These are phyloP conservation scores for Penicillium corylophilum DNA, from an alignment of 2,329 filamentous ascomycete genomes.

Conservation along the genomic window DNA sequence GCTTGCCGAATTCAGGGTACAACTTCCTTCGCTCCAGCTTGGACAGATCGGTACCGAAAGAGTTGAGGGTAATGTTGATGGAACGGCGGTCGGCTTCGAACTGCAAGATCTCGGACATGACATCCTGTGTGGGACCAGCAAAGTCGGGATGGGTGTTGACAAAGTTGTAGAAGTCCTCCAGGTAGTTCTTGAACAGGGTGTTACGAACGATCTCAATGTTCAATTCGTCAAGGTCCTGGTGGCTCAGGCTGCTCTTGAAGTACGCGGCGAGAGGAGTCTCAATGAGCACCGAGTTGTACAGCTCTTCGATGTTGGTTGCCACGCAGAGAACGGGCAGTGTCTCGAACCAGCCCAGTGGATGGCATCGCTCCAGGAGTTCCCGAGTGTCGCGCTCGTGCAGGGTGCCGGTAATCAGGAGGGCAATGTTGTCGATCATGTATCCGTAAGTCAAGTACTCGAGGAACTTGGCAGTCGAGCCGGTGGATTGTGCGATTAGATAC, in stretches of 20 bases:
- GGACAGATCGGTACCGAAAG: slow-evolving; percentile 91
- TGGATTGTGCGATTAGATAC: slow-evolving; percentile 91
- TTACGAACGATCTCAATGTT: slow-evolving; percentile 99
- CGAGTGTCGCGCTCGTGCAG: slow-evolving; percentile 96
- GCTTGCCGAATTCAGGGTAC: slow-evolving; percentile 85
- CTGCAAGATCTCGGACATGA: slow-evolving; percentile 94
- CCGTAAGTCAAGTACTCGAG: slow-evolving; percentile 98
- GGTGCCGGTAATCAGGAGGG: slow-evolving; percentile 94
- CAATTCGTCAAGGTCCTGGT: slow-evolving; percentile 95
- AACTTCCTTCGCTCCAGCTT: slow-evolving; percentile 95
- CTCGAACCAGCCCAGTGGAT: slow-evolving; percentile 97
- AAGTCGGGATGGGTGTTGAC: slow-evolving; percentile 88
- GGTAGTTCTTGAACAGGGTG: slow-evolving; percentile 98
- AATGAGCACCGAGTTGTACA: slow-evolving; percentile 96
- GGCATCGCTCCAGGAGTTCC: slow-evolving; percentile 91
- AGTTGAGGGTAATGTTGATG: slow-evolving; percentile 99
- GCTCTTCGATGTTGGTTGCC: slow-evolving; percentile 95
- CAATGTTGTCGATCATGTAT: slow-evolving; percentile 99
- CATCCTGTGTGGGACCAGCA: slow-evolving; percentile 79
- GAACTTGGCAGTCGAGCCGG: slow-evolving; percentile 87
- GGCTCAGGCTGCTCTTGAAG: slow-evolving; percentile 94
- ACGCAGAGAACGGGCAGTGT: slow-evolving; percentile 98
- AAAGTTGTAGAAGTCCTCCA: slow-evolving; percentile 95
- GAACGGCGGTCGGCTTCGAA: slow-evolving; percentile 95
- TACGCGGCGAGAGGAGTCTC: slow-evolving; percentile 94